Base-by-base conservation (phyloP, 805 yeast species). In the Suhomyces kilbournensis region DNA sequence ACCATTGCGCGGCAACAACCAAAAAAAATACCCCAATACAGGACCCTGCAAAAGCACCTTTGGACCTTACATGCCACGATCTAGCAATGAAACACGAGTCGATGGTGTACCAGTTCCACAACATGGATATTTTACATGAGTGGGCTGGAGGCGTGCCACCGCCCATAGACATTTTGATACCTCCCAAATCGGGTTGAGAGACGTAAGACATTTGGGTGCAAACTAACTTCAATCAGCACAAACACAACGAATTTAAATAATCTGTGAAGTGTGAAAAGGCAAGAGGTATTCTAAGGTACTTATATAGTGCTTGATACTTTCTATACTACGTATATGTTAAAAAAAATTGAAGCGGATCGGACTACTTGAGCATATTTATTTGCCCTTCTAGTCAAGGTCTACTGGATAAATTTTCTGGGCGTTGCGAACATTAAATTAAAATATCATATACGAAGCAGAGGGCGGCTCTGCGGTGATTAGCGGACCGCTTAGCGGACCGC, bases 101-200 rank as follows among this genome's bases (percentile, higher is more conserved):
- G 26, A 84, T 74, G 0, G 88, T 83, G 58, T 82, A 72, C 90
- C 90, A 85, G 64, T 85, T 86, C 90, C 90, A 86, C 54, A 82
- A 66, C 90, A 85, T 85, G 46, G 74, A 69, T 38, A 71, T 70
- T 49, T 70, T 70, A 56, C 74, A 70, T 20, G 56, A 26, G 45
- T 54, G 54, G 6, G 55, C 48, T 10, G 51, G 32, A 26, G 28
- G 30, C 15, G 50, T 47, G 53, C 47, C 50, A 2, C 42, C 48
- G 3, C 53, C 53, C 57, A 54, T 54, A 17, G 30, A 15, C 57
- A 54, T 54, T 30, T 48, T 48, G 17, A 28, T 3, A 17, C 9
- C 43, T 7, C 28, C 40, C 14, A 25, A 14, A 23, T 46, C 44
- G 2, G 43, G 48, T 12, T 46, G 20, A 15, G 22, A 8, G n/a